These are phyloP conservation scores for Paracoccidioides brasiliensis DNA, from an alignment of 2,329 filamentous ascomycete genomes.

Conservation along the genomic window DNA sequence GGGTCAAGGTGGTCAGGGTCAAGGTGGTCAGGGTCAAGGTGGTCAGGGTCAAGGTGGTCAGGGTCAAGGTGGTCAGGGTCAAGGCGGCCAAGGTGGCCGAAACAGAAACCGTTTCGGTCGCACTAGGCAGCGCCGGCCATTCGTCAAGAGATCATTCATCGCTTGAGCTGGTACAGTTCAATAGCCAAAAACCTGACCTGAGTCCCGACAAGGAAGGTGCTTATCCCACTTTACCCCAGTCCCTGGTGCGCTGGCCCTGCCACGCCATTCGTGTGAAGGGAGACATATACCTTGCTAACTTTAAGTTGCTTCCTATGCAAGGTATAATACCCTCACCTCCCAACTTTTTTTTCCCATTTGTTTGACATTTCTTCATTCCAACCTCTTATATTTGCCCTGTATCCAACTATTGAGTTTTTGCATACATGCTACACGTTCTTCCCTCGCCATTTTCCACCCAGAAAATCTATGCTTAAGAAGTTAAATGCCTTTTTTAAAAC, in stretches of 20 bases:
- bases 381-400: not conserved
- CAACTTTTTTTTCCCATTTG: not conserved
- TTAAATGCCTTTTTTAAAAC: not conserved
- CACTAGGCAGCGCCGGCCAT: not conserved
- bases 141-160: conserved; percentile 1
- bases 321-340: not conserved
- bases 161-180: not conserved
- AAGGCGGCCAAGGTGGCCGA: not conserved
- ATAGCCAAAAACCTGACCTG: not conserved
- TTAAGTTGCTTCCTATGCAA: not conserved
- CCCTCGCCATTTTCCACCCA: not conserved
- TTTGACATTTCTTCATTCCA: not conserved
- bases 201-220: not conserved
- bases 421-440: not conserved
- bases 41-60: not conserved
- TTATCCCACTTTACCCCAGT: not conserved
- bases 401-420: not conserved
- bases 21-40: not conserved
- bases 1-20: not conserved
- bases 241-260: not conserved
- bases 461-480: not conserved
- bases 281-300: not conserved
- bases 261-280: not conserved
- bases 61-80: not conserved
- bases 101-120: not conserved